Percentiles rank a stretch among this genome's conserved stretches.
These are phyloP conservation scores for Haberlea rhodopensis DNA, from an alignment of 257 asterid genomes.

Conservation along the genomic window DNA sequence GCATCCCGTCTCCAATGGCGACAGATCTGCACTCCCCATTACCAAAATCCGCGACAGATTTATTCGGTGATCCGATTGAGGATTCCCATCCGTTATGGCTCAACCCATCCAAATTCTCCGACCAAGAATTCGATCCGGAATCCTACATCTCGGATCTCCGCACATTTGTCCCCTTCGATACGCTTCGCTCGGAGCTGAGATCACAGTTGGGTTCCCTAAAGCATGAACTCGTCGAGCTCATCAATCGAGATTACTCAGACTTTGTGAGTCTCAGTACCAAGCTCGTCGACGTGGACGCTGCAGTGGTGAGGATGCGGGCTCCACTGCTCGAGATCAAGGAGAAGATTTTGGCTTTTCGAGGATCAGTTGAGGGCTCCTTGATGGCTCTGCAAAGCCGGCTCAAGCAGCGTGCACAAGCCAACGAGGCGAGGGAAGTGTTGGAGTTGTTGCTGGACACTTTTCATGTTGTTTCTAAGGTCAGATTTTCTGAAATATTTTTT, in stretches of 20 bases:
- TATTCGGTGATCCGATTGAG: conserved; percentile 82
- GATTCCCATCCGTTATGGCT: conserved; percentile 89
- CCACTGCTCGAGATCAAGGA: conserved; percentile 85
- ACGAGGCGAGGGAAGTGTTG: conserved; percentile 76
- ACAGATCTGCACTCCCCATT: conserved; percentile 60
- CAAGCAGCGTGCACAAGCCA: conserved; percentile 86
- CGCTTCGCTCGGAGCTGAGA: conserved; percentile 81
- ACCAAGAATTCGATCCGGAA: conserved; percentile 76
- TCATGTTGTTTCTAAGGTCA: conserved; percentile 92
- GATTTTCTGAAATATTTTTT: neutral
- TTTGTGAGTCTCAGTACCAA: conserved; percentile 93
- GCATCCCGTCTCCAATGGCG: conserved; percentile 36
- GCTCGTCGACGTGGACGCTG: conserved; percentile 80
- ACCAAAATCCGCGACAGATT: conserved; percentile 78
- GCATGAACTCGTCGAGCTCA: conserved; percentile 83
- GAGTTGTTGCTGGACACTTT: conserved; percentile 90
- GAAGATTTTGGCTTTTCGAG: conserved; percentile 69
- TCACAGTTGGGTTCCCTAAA: conserved; percentile 65
- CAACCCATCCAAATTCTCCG: conserved; percentile 68
- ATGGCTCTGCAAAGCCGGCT: conserved; percentile 70
- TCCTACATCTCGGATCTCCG: conserved; percentile 89
- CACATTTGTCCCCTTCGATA: conserved; percentile 91
- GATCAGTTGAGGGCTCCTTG: conserved; percentile 64
- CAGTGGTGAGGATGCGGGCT: conserved; percentile 97
- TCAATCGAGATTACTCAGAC: conserved; percentile 87